A percentile compares a stretch with the other conserved stretches of the same genome.
These are phyloP conservation scores for Cyclotella sp. DNA, from an alignment of 108 stramenopile species.

Conservation along the genomic window DNA sequence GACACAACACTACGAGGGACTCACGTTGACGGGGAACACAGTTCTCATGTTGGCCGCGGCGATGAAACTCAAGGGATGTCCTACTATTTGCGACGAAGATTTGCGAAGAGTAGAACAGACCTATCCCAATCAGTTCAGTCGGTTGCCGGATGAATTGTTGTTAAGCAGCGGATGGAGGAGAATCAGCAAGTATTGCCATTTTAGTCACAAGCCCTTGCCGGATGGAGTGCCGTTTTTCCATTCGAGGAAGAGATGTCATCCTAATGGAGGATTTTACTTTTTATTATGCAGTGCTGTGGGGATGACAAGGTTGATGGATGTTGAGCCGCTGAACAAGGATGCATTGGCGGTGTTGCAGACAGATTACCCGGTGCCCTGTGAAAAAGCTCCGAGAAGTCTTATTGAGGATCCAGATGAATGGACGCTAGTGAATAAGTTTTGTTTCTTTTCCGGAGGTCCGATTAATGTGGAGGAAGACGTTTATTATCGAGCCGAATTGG, in stretches of 20 bases:
- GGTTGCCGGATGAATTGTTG: slow-evolving; percentile 84
- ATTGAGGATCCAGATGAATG: slow-evolving; percentile 80
- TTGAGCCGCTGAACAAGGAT: slow-evolving; percentile 86
- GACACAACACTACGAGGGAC: slow-evolving; percentile 88
- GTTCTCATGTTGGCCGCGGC: slow-evolving; percentile 85
- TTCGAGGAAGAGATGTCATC: slow-evolving; percentile 82
- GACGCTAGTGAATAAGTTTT: slow-evolving; percentile 88
- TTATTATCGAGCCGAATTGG: slow-evolving; percentile 85
- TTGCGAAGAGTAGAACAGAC: slow-evolving; percentile 86
- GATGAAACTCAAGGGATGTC: slow-evolving; percentile 92
- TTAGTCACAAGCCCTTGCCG: slow-evolving; percentile 81
- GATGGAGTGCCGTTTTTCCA: slow-evolving; percentile 63
- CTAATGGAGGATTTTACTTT: slow-evolving; percentile 86
- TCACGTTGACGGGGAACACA: slow-evolving; percentile 86
- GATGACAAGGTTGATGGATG: slow-evolving; percentile 83
- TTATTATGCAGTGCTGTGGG: slow-evolving; percentile 79
- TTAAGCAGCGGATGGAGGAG: slow-evolving; percentile 85
- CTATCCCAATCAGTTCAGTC: slow-evolving; percentile 85
- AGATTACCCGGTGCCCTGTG: slow-evolving; percentile 82
- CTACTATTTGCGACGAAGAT: slow-evolving; percentile 93
- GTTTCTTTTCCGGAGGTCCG: slow-evolving; percentile 91
- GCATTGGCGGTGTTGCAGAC: slow-evolving; percentile 84
- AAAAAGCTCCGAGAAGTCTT: slow-evolving; percentile 67
- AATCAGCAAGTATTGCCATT: slow-evolving; percentile 87
- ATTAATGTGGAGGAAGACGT: slow-evolving; percentile 91